phyloP scores from a whole-genome alignment of 2,329 filamentous ascomycete genomes.

The Leptographium procerum region DNA sequence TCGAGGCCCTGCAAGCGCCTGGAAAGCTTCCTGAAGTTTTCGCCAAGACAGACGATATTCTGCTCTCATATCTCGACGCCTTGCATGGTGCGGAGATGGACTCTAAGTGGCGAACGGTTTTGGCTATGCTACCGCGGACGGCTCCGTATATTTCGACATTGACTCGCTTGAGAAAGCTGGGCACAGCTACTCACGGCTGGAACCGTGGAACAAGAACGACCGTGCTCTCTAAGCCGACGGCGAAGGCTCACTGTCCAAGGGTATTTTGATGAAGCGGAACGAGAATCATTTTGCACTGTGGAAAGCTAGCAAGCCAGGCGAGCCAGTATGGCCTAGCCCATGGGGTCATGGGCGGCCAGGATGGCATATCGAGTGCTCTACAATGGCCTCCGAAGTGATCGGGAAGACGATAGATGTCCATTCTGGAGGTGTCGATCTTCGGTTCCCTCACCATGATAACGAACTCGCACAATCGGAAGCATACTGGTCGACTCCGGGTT shows the following conservation, averaged over 20 bases:
- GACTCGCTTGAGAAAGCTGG: background rate
- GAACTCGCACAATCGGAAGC: background rate
- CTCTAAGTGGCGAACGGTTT: conserved; percentile 11
- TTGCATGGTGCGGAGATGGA: background rate
- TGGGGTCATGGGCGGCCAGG: background rate
- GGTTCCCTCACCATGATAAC: background rate
- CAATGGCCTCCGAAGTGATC: background rate
- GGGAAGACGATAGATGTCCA: background rate
- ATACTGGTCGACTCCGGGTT: background rate
- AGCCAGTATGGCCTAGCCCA: background rate
- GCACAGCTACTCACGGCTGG: background rate
- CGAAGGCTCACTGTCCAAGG: background rate
- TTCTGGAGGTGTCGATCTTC: background rate
- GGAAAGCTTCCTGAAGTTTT: background rate
- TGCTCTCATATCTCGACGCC: background rate
- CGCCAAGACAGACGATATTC: background rate
- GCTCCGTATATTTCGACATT: background rate
- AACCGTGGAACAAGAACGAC: background rate
- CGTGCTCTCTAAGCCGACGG: background rate
- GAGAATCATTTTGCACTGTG: background rate
- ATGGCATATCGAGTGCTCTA: background rate
- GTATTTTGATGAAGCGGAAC: background rate
- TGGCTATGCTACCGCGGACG: background rate
- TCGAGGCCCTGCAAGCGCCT: background rate
- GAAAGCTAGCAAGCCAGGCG: background rate